phyloP scores from a whole-genome alignment of 306 rosid genomes.

The Hippophae rhamnoides region DNA sequence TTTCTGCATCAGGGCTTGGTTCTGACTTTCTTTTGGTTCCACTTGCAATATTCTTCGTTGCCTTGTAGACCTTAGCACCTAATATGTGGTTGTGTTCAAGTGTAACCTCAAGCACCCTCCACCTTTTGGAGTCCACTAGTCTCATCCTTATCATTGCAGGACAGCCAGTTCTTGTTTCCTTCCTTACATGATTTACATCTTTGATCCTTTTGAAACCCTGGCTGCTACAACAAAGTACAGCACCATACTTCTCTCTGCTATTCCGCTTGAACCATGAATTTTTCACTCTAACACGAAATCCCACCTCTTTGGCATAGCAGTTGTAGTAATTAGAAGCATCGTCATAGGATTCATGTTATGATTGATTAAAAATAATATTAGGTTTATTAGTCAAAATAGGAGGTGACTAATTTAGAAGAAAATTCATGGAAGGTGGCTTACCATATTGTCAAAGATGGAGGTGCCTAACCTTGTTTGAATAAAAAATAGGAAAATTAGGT shows the following conservation, averaged over 20 bases:
- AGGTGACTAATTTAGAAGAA: too few species aligned
- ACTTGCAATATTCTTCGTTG: constrained; percentile 48
- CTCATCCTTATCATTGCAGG: constrained; percentile 97
- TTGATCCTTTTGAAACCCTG: constrained; percentile 91
- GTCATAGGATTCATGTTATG: constrained; percentile 77
- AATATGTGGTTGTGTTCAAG: constrained; percentile 82
- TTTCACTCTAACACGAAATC: constrained; percentile 87
- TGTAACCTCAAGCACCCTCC: constrained; percentile 81
- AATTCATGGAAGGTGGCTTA: too few species aligned
- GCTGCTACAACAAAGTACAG: constrained; percentile 95
- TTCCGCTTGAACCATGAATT: constrained; percentile 95
- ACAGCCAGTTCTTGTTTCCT: constrained; percentile 94
- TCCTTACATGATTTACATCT: constrained; percentile 75
- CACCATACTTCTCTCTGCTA: constrained; percentile 91
- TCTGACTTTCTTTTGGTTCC: constrained; percentile 53
- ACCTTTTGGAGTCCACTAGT: constrained; percentile 71
- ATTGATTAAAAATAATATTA: too few species aligned
- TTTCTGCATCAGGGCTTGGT: constrained; percentile 48
- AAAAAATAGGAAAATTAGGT: too few species aligned
- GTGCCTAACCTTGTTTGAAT: too few species aligned
- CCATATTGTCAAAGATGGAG: too few species aligned
- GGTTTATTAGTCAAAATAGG: too few species aligned
- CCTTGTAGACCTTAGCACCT: constrained; percentile 52
- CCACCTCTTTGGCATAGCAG: constrained; percentile 88
- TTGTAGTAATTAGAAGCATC: constrained; percentile 88